Evolutionary conservation across 345 rosid genomes (phyloP), one percentile per base, ranked within the genome.

Genomic region (Brassica incana): DNA sequence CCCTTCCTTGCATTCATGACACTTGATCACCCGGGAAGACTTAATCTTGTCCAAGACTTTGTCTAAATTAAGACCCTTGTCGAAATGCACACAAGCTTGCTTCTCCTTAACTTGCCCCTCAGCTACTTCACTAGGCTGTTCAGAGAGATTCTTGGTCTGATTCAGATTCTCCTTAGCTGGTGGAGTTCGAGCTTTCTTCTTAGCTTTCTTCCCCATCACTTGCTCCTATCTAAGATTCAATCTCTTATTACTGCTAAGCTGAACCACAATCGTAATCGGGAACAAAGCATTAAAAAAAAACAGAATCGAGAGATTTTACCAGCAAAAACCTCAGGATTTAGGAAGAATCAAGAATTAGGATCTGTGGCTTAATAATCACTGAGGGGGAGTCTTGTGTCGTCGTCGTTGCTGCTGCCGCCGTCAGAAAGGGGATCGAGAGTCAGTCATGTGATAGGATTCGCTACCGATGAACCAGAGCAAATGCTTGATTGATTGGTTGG

Each of bases 141-240:
- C 79, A 20, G 91, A 67, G 67, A 63, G 75, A 75, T 32, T 77
- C 79, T 84, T 86, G 67, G 90, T 52, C n/a, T n/a, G n/a, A n/a
- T n/a, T n/a, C n/a, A n/a, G 83, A 81, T 85, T 90, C 81, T 85
- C 95, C 85, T 85, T 90, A 8, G 84, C 74, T 61, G 88, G 85
- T 61, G 88, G 85, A 14, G 85, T 71, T 81, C 92, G 90, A 32
- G 81, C 83, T 85, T 85, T 91, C 86, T 84, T 95, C 91, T 89
- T 88, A 14, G 83, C 89, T 78, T 82, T 91, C 88, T 92, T 96
- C 86, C 95, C 99, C 99, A 95, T n/a, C n/a, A n/a, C n/a, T n/a
- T n/a, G n/a, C n/a, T n/a, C n/a, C n/a, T n/a, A n/a, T n/a, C n/a
- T n/a, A n/a, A n/a, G n/a, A 84, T 64, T 76, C 66, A 43, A 58